Conservation (phyloP, 345 rosid species). For the Populus davidiana region DNA sequence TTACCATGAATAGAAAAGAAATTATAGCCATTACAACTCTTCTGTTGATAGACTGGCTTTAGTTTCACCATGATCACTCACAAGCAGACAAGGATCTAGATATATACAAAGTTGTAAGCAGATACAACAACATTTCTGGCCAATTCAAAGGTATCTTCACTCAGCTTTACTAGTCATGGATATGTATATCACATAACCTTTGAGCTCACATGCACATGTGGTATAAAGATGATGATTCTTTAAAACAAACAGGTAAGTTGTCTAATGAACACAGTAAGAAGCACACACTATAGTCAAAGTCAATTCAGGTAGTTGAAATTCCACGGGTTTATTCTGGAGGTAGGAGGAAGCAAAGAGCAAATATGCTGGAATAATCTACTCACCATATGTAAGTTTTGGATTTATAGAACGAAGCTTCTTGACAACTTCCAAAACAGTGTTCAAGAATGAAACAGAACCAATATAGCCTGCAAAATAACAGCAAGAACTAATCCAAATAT, state of each 20-base stretch:
- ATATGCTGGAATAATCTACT: constrained; percentile 12
- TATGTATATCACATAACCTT: no score
- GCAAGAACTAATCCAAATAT: neutral
- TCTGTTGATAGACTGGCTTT: neutral
- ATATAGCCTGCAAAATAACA: constrained; percentile 66
- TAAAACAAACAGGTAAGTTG: no score
- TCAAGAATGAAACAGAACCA: constrained; percentile 92
- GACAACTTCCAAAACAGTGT: constrained; percentile 68
- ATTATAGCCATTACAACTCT: neutral
- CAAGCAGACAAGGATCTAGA: neutral
- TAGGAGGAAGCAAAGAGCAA: neutral
- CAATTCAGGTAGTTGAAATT: neutral
- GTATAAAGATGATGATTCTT: no score
- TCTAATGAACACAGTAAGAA: neutral
- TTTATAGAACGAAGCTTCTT: constrained; percentile 80
- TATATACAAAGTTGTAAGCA: neutral
- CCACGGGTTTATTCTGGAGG: no score
- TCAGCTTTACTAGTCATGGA: neutral
- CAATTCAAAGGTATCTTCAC: neutral
- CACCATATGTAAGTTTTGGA: constrained; percentile 83
- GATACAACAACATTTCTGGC: no score
- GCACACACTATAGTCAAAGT: neutral
- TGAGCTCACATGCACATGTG: no score
- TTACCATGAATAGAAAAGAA: neutral
- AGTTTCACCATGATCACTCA: neutral